A percentile compares a stretch with the other conserved stretches of the same genome.
phyloP scores from a whole-genome alignment of 805 yeast genomes.

The Kazachstania africana region DNA sequence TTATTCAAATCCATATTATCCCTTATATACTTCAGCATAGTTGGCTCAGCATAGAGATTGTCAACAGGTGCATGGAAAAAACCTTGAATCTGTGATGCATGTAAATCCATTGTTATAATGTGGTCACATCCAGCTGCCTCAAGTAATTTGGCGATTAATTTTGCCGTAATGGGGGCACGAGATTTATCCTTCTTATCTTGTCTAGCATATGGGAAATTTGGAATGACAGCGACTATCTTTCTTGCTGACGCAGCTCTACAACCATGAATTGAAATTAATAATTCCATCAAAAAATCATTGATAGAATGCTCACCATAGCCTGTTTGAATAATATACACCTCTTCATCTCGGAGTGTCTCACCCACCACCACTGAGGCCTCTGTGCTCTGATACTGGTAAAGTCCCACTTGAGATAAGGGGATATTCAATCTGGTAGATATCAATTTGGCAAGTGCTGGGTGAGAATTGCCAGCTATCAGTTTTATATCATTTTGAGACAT shows the following conservation, averaged over 20 bases:
- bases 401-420: too few species aligned
- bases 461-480: too few species aligned
- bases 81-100: constrained; percentile 80
- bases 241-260: constrained; percentile 80
- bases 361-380: too few species aligned
- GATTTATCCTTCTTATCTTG: constrained; percentile 78
- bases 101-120: constrained; percentile 80
- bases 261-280: constrained; percentile 71
- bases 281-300: constrained; percentile 62
- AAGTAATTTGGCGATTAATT: constrained; percentile 68
- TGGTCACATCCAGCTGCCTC: constrained; percentile 80
- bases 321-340: constrained; percentile 65
- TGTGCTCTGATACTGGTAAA: too few species aligned
- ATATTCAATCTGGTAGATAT: too few species aligned
- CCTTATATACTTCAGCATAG: constrained; percentile 60
- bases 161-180: constrained; percentile 78
- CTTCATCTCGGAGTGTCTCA: constrained; percentile 78
- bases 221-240: constrained; percentile 73
- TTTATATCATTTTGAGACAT: too few species aligned
- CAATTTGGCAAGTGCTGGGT: too few species aligned
- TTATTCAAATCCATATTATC: constrained; percentile 46
- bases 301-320: constrained; percentile 72
- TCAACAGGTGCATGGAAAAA: constrained; percentile 79
- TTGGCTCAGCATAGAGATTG: constrained; percentile 73
- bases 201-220: constrained; percentile 80